These are phyloP conservation scores for Leptodontidium sp. DNA, from an alignment of 2,329 filamentous ascomycete species.

Conservation along the genomic window DNA sequence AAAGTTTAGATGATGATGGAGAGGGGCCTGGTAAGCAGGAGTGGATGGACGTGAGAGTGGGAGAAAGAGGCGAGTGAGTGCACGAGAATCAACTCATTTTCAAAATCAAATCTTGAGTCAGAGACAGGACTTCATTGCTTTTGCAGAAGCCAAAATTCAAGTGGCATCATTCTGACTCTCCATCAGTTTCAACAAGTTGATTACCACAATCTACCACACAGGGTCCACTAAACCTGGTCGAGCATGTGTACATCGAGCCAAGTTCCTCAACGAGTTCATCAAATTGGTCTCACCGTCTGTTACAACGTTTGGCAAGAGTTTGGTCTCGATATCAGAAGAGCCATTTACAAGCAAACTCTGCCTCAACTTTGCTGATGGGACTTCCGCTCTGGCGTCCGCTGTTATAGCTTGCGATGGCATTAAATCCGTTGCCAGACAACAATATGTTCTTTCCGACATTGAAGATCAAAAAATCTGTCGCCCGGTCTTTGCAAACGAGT, in stretches of 20 bases:
- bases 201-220: slow-evolving; percentile 6
- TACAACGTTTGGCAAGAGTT: slow-evolving; percentile 44
- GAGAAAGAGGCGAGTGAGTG: slow-evolving; percentile 24
- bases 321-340: slow-evolving; percentile 36
- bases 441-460: slow-evolving; percentile 6
- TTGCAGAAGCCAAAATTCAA: too few relatives aligned
- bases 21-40: slow-evolving; percentile 11
- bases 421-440: slow-evolving; percentile 57
- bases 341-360: slow-evolving; percentile 36
- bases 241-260: slow-evolving; percentile 46
- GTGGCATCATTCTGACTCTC: not conserved
- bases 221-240: slow-evolving; percentile 4
- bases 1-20: slow-evolving; percentile 41
- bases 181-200: slow-evolving; percentile 5
- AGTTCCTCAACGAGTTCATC: slow-evolving; percentile 53
- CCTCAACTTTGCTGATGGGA: slow-evolving; percentile 54
- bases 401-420: slow-evolving; percentile 62
- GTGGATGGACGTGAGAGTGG: slow-evolving; percentile 30
- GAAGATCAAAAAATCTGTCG: slow-evolving; percentile 30
- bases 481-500: slow-evolving; percentile 59
- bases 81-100: too few relatives aligned
- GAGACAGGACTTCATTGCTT: too few relatives aligned
- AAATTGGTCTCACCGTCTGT: slow-evolving; percentile 47
- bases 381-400: slow-evolving; percentile 46
- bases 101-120: too few relatives aligned